phyloP scores from a whole-genome alignment of 306 rosid genomes.

The Vigna hirtella region DNA sequence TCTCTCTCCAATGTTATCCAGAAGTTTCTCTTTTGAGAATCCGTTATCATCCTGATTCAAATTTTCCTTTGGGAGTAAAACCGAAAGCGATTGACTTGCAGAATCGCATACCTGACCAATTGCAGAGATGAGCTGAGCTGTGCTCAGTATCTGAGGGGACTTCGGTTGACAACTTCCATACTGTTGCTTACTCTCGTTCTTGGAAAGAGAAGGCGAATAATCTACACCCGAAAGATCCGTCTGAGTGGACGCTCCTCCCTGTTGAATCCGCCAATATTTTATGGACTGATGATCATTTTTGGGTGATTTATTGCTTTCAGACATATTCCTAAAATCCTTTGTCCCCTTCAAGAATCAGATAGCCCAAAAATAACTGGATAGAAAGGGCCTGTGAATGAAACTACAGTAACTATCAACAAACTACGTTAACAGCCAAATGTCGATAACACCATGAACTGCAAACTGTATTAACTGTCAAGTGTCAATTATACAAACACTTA shows the following conservation, averaged over 20 bases:
- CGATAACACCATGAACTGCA: constrained; percentile 32
- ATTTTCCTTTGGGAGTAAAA: constrained; percentile 50
- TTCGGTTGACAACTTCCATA: constrained; percentile 45
- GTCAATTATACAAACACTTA: not conserved
- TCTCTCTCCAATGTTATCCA: constrained; percentile 47
- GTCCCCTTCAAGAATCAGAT: constrained; percentile 46
- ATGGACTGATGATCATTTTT: constrained; percentile 63
- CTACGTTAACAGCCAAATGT: not conserved
- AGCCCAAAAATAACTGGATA: constrained; percentile 45
- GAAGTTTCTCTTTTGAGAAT: constrained; percentile 45
- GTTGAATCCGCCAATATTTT: constrained; percentile 58
- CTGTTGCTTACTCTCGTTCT: constrained; percentile 47
- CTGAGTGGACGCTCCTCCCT: constrained; percentile 48
- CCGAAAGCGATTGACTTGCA: constrained; percentile 68
- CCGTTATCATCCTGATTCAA: constrained; percentile 48
- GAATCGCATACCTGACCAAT: constrained; percentile 75
- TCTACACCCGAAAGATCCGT: constrained; percentile 54
- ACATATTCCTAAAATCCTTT: constrained; percentile 59
- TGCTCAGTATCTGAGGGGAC: constrained; percentile 63
- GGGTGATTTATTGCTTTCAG: constrained; percentile 52
- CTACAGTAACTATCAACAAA: constrained; percentile 29
- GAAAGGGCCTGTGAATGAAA: constrained; percentile 53
- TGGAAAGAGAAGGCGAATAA: constrained; percentile 47
- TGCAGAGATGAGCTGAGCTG: constrained; percentile 64
- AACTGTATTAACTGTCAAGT: constrained; percentile 20